Conservation (phyloP, 139 green algal genomes). For the Axilococcus clingmanii region DNA sequence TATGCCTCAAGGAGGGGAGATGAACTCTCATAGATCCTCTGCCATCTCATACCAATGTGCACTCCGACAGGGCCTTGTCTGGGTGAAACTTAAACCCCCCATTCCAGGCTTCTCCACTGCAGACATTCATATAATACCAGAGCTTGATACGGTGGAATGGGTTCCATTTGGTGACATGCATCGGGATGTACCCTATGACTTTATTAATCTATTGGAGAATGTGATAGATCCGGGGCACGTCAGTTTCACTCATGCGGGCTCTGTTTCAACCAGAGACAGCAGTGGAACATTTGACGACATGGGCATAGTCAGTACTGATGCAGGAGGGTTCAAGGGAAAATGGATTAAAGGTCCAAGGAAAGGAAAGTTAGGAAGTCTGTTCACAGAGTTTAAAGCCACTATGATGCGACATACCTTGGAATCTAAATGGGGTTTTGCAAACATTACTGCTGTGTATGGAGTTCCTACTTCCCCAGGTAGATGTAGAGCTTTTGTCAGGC, state of each 20-base stretch:
- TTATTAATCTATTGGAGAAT: constrained; percentile 37
- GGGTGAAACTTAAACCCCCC: constrained; percentile 22
- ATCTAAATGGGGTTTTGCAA: constrained; percentile 28
- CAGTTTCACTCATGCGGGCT: constrained; percentile 43
- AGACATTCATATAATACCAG: constrained; percentile 23
- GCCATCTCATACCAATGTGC: constrained; percentile 26
- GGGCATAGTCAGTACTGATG: constrained; percentile 8
- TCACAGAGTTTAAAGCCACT: constrained; percentile 19
- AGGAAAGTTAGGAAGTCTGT: constrained; percentile 29
- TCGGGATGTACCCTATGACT: constrained; percentile 32
- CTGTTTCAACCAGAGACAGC: constrained; percentile 24
- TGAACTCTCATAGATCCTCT: constrained; percentile 12
- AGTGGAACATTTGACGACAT: constrained; percentile 22
- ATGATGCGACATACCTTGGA: constrained; percentile 41
- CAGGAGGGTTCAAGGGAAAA: constrained; percentile 25
- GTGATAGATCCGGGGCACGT: constrained; percentile 35
- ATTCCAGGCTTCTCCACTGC: not conserved
- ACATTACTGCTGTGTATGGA: constrained; percentile 37
- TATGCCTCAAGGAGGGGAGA: constrained; percentile 40
- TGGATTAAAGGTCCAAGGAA: constrained; percentile 28
- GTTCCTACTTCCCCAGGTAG: constrained; percentile 25
- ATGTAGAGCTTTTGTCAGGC: constrained; percentile 31
- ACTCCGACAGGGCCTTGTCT: constrained; percentile 34
- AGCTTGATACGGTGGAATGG: constrained; percentile 26
- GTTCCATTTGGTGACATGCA: constrained; percentile 23